phyloP scores from a whole-genome alignment of 1,139 yeast genomes.

The Pichia kudriavzevii region DNA sequence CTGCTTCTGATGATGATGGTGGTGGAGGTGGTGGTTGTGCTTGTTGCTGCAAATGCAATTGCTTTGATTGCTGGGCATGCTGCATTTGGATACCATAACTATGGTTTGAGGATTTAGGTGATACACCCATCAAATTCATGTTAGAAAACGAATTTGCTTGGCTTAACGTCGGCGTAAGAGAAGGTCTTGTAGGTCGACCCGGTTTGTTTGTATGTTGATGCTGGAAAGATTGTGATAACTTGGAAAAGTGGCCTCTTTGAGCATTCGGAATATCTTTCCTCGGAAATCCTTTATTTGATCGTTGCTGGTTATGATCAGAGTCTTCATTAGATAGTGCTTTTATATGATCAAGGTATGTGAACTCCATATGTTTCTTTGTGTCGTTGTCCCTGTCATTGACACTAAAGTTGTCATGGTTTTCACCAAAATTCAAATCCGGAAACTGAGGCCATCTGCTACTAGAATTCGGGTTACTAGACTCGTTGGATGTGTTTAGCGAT shows the following conservation, averaged over 20 bases:
- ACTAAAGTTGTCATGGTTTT: not conserved
- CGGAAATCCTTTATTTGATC: constrained; percentile 10
- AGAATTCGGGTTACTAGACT: not conserved
- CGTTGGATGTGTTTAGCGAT: too few species aligned
- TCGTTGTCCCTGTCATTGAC: constrained; percentile 30
- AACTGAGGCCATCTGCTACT: constrained; percentile 26
- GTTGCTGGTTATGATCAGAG: constrained; percentile 5
- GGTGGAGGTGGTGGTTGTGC: too few species aligned
- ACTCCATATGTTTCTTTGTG: constrained; percentile 28
- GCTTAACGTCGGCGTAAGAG: too few species aligned
- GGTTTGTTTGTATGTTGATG: constrained; percentile 4
- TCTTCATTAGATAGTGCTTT: constrained; percentile 25
- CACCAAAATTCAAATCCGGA: constrained; percentile 24
- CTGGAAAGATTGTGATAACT: constrained; percentile 24
- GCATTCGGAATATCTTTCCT: constrained; percentile 21
- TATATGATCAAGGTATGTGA: constrained; percentile 63
- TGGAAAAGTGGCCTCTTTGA: constrained; percentile 20
- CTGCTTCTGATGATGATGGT: not conserved
- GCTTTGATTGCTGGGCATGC: too few species aligned
- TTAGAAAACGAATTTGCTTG: too few species aligned
- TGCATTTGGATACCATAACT: too few species aligned
- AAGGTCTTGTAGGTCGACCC: constrained; percentile 2
- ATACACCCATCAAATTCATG: too few species aligned
- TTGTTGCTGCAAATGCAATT: too few species aligned
- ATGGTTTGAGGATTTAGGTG: too few species aligned